These are phyloP conservation scores for Boletus smithii DNA, from an alignment of 1,284 basidiomycete genomes.

Conservation along the genomic window DNA sequence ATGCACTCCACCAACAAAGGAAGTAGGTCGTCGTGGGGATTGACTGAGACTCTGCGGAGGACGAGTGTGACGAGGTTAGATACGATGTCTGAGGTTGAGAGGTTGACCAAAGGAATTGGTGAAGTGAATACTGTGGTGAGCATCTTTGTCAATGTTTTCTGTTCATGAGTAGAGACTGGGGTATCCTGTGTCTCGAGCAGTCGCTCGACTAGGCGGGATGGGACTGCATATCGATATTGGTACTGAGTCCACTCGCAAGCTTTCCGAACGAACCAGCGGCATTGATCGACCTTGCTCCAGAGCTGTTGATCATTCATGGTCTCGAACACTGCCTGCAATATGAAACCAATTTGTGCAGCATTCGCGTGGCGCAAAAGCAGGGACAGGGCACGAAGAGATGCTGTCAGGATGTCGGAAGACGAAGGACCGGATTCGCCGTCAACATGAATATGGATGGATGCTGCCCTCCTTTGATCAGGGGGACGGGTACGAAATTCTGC, in stretches of 20 bases:
- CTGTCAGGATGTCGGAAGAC: slow-evolving; percentile 68
- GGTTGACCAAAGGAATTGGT: slow-evolving; percentile 79
- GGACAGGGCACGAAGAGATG: slow-evolving; percentile 71
- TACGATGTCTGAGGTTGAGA: slow-evolving; percentile 88
- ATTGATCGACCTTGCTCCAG: slow-evolving; percentile 76
- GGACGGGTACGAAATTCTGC: slow-evolving; percentile 78
- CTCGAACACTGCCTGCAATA: slow-evolving; percentile 69
- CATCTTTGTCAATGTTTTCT: slow-evolving; percentile 76
- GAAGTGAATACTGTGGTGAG: slow-evolving; percentile 82
- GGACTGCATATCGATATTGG: slow-evolving; percentile 89
- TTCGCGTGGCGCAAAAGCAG: slow-evolving; percentile 76
- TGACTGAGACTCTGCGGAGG: slow-evolving; percentile 65
- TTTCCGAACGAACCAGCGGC: slow-evolving; percentile 79
- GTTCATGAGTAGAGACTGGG: slow-evolving; percentile 50
- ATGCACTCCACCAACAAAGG: slow-evolving; percentile 77
- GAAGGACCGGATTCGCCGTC: slow-evolving; percentile 87
- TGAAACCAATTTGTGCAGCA: slow-evolving; percentile 68
- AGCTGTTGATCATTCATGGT: slow-evolving; percentile 60
- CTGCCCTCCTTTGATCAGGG: slow-evolving; percentile 73
- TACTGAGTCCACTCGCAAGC: slow-evolving; percentile 84
- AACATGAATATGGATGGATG: slow-evolving; percentile 83
- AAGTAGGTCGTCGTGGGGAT: slow-evolving; percentile 67
- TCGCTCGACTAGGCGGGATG: slow-evolving; percentile 81
- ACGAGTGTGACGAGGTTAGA: slow-evolving; percentile 74
- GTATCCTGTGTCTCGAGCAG: slow-evolving; percentile 70